Percentiles rank a stretch among this genome's conserved stretches.
Conservation (phyloP, 352 stramenopile genomes). For the Globisporangium sylvaticum region DNA sequence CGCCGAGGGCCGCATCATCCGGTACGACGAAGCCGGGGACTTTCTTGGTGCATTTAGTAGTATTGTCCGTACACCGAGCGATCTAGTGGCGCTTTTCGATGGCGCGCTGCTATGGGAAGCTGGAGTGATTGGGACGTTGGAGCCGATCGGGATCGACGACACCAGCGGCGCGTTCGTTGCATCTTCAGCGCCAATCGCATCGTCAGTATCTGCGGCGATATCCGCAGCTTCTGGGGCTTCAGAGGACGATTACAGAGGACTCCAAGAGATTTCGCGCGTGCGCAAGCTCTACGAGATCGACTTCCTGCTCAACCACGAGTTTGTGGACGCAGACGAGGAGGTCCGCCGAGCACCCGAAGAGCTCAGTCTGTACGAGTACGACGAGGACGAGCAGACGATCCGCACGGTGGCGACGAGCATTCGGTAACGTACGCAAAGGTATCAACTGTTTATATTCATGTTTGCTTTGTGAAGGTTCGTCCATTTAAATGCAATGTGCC, state of each 20-base stretch:
- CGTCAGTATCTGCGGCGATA: neutral
- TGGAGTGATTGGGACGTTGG: slow-evolving; percentile 1
- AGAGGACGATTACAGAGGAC: neutral
- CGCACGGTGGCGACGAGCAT: neutral
- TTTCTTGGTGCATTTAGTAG: slow-evolving; percentile 13
- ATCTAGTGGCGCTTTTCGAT: slow-evolving; percentile 3
- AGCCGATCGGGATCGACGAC: slow-evolving; percentile 6
- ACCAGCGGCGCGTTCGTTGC: neutral
- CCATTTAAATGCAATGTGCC: too few species aligned
- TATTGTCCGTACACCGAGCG: neutral
- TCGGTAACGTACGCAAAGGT: neutral
- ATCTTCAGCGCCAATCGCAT: neutral
- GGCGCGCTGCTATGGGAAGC: slow-evolving; percentile 10
- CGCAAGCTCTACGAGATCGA: slow-evolving; percentile 8
- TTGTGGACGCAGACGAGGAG: neutral
- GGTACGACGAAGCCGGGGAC: slow-evolving; percentile 19
- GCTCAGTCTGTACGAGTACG: slow-evolving; percentile 7
- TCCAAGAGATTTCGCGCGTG: neutral
- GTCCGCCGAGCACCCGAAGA: neutral
- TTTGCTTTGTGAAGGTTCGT: neutral
- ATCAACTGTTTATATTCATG: neutral
- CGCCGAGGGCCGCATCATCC: slow-evolving; percentile 16
- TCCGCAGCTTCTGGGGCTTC: neutral
- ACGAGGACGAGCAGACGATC: slow-evolving; percentile 5
- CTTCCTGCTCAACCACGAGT: slow-evolving; percentile 11